A percentile compares a stretch with the other conserved stretches of the same genome.
Evolutionary conservation across 345 rosid genomes (phyloP).

Genomic region (Eucalyptus coolabah): DNA sequence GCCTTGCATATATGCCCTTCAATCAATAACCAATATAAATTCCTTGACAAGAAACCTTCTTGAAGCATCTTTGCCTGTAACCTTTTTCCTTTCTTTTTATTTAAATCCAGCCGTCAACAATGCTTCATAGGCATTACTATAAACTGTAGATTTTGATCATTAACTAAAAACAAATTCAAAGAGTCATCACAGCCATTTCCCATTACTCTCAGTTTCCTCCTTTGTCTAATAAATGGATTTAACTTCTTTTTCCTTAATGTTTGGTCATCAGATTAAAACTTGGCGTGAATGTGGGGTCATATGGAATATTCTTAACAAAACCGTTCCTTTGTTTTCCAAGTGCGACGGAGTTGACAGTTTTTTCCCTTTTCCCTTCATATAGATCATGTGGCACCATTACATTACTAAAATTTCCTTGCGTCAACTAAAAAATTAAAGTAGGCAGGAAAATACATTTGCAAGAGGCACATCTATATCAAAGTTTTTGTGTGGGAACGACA

Average conservation of each 20-base stretch:
- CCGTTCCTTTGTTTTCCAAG: not conserved
- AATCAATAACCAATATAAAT: not conserved
- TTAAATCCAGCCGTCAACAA: not conserved
- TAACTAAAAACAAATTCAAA: too few relatives aligned
- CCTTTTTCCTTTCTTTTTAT: not conserved
- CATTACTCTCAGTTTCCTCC: not conserved
- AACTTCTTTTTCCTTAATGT: not conserved
- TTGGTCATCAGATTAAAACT: not conserved
- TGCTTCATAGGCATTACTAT: not conserved
- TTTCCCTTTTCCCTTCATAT: not conserved
- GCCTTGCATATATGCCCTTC: not conserved
- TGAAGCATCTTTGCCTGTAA: not conserved
- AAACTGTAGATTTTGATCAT: not conserved
- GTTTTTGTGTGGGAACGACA: not conserved
- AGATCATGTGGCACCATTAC: not conserved
- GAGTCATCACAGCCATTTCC: not conserved
- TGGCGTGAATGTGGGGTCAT: not conserved
- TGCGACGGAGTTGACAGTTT: not conserved
- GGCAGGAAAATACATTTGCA: not conserved
- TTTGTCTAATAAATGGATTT: not conserved
- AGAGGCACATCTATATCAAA: not conserved
- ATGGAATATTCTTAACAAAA: not conserved
- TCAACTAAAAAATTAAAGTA: not conserved
- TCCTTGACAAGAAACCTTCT: not conserved
- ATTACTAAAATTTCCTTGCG: not conserved